Evolutionary conservation across 495 filamentous ascomycete genomes (phyloP), one percentile per base, ranked within the genome.

Genomic region (Darksidea phi): DNA sequence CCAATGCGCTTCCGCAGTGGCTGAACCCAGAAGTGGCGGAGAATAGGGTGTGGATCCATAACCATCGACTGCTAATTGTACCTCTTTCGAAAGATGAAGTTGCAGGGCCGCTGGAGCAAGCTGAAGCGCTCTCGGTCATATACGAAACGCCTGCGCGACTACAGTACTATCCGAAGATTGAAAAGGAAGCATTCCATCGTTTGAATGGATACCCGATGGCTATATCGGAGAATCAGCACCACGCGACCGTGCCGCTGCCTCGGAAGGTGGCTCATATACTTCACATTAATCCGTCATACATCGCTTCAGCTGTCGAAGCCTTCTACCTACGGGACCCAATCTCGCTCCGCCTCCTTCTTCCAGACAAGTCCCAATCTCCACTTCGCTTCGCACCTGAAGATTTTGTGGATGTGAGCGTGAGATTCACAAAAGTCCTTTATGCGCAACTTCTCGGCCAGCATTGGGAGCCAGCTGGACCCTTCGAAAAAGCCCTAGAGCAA

Each of bases 251-350:
- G 15, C 86, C 80, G 0, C 82, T 97, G 59, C 94, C 94, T 0
- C 84, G 94, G 57, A 89, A 85, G 54, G 74, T 95, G 13, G 92
- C 90, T n/a, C 86, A 84, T 63, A 80, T 97, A 38, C 75, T 97
- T 1, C 88, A 91, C 62, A 75, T 80, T 24, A 81, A 83, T 32
- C 87, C 91, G 6, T 77, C 83, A 5, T 83, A 86, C 55, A 86
- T 97, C 50, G 88, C 90, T 1, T 83, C 91, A 0, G 91, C 91
- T 4, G 82, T 89, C 2, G 94, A 98, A 72, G 86, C 90, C 1
- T 97, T 97, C 72, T 97, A 97, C 72, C 79, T 96, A 48, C 85
- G 95, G 42, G 91, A 97, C 69, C 89, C 94, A 0, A 82, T 89
- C 54, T 79, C 86, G 3, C 73, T 96, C 48, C 86, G 85, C 20